Conservation (phyloP, 169 alveolate species). For the Eimeria mitis region DNA sequence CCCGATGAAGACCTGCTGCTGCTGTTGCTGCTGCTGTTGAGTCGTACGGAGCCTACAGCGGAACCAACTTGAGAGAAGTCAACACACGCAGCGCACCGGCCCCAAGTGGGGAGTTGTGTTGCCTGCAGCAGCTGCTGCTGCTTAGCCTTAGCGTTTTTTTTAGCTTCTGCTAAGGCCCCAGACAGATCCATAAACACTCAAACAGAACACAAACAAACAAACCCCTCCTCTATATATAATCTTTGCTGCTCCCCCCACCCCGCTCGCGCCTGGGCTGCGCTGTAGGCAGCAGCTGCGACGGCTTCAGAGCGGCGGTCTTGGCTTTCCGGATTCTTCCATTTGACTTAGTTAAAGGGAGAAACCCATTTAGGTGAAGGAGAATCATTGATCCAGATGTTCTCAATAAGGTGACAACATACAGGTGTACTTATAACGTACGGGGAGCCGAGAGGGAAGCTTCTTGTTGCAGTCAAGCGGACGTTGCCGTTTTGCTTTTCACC, state of each 20-base stretch:
- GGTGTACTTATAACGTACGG: neutral
- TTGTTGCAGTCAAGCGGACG: neutral
- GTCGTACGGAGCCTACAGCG: neutral
- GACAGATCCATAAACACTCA: neutral
- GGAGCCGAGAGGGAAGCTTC: neutral
- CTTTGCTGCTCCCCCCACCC: constrained; percentile 18
- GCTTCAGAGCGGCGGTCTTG: neutral
- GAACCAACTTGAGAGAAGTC: neutral
- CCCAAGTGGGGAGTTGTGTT: neutral
- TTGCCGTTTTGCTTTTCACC: neutral
- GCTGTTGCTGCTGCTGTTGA: constrained; percentile 3
- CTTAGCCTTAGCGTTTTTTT: neutral
- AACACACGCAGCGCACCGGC: neutral
- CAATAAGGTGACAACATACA: neutral
- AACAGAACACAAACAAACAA: neutral
- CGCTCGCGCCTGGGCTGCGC: neutral
- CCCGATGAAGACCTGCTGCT: neutral
- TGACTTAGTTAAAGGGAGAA: neutral
- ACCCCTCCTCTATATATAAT: neutral
- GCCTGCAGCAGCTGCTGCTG: neutral
- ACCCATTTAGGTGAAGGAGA: neutral
- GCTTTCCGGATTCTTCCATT: neutral
- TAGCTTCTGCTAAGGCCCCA: neutral
- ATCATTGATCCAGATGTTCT: neutral
- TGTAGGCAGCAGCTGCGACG: constrained; percentile 18